Evolutionary conservation across 169 alveolate species (phyloP).

Genomic region (Eimeria falciformis): DNA sequence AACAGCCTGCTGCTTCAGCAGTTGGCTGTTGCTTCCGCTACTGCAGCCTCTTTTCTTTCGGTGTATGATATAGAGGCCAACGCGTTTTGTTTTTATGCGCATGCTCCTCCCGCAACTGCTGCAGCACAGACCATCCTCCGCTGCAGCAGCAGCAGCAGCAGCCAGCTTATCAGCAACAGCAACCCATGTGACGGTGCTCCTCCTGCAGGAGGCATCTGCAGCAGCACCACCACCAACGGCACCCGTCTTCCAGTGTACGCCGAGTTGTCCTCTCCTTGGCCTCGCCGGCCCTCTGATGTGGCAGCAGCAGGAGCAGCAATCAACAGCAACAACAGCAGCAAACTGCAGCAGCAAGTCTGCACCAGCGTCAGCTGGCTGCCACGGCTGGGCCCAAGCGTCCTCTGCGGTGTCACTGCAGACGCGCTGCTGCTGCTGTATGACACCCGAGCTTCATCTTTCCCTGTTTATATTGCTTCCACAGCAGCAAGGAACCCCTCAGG

Average conservation of each 20-base stretch:
- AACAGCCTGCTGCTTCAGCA: constrained; percentile 28
- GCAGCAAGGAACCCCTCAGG: background rate
- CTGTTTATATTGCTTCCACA: constrained; percentile 2
- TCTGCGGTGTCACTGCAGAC: constrained; percentile 13
- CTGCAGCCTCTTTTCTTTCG: constrained; percentile 32
- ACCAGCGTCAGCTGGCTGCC: constrained; percentile 62
- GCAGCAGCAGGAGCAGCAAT: background rate
- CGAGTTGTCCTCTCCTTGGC: background rate
- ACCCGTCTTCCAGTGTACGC: constrained; percentile 7
- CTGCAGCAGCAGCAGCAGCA: constrained; percentile 40
- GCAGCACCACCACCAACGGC: constrained; percentile 9
- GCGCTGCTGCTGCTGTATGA: constrained; percentile 57
- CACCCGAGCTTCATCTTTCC: constrained; percentile 54
- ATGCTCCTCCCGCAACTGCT: constrained; percentile 19
- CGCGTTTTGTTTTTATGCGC: constrained; percentile 55
- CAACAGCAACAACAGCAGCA: constrained; percentile 13
- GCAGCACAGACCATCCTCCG: constrained; percentile 14
- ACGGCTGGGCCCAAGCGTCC: constrained; percentile 35
- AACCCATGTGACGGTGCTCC: background rate
- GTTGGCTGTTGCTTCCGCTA: constrained; percentile 20
- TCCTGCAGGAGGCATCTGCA: constrained; percentile 1
- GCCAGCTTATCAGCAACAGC: background rate
- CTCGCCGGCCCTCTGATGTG: background rate
- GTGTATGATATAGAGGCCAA: constrained; percentile 40
- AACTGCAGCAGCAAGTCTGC: constrained; percentile 41